These are phyloP conservation scores for Paraurostyla sp. DNA, from an alignment of 73 alveolate genomes.

Conservation along the genomic window DNA sequence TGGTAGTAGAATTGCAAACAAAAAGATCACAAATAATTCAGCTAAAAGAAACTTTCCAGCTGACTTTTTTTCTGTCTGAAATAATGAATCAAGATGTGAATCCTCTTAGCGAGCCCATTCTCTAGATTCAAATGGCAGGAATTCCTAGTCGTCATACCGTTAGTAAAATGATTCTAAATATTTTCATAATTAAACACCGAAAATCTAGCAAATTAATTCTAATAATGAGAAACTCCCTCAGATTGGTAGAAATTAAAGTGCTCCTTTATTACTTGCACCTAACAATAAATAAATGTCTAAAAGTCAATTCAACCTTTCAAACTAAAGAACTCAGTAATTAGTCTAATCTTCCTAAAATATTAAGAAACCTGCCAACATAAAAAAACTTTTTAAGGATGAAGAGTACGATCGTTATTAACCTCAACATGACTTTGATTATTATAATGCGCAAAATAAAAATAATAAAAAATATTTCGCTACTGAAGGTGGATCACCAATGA, in stretches of 20 bases:
- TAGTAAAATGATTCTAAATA: neutral
- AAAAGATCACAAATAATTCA: slow-evolving; percentile 5
- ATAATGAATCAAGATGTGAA: neutral
- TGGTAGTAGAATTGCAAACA: neutral
- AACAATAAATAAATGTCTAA: too few relatives aligned
- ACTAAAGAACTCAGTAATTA: neutral
- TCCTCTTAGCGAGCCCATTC: neutral
- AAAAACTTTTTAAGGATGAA: neutral
- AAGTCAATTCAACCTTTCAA: too few relatives aligned
- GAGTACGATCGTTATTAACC: neutral
- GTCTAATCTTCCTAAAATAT: neutral
- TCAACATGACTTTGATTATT: too few relatives aligned
- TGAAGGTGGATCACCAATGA: slow-evolving; percentile 14
- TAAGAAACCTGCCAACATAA: neutral
- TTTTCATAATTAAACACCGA: neutral
- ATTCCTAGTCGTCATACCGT: neutral
- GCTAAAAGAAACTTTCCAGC: slow-evolving; percentile 39
- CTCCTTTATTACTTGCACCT: neutral
- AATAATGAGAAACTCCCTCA: neutral
- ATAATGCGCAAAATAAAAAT: neutral
- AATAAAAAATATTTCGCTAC: neutral
- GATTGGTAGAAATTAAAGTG: slow-evolving; percentile 31
- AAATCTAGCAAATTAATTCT: neutral
- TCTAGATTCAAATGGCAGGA: neutral
- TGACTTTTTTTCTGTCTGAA: slow-evolving; percentile 1